Evolutionary conservation across 768 basidiomycete genomes (phyloP).

Genomic region (Phallus indusiatus): DNA sequence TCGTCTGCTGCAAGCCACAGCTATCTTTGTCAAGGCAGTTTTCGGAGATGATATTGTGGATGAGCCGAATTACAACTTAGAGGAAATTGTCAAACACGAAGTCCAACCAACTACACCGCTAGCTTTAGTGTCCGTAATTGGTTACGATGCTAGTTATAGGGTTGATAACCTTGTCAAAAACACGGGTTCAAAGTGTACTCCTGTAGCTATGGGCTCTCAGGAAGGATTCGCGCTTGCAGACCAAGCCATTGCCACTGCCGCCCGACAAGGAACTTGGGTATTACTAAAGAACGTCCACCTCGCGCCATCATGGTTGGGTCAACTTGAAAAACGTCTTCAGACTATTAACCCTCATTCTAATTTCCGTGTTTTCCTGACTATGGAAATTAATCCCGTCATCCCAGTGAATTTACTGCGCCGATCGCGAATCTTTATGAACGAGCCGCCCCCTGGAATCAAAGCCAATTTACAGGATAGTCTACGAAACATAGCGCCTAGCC

Average conservation of each 20-base stretch:
- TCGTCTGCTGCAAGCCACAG: conserved; percentile 76
- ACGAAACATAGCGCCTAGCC: conserved; percentile 56
- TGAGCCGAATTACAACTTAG: conserved; percentile 68
- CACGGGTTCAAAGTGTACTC: conserved; percentile 65
- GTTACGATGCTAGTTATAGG: conserved; percentile 97
- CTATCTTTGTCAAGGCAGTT: conserved; percentile 60
- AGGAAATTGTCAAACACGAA: conserved; percentile 69
- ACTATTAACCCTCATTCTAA: conserved; percentile 79
- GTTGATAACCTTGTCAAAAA: conserved; percentile 82
- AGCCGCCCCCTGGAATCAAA: conserved; percentile 94
- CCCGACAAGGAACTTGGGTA: conserved; percentile 92
- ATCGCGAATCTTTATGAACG: conserved; percentile 96
- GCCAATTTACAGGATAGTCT: conserved; percentile 92
- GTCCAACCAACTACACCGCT: conserved; percentile 74
- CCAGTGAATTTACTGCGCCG: conserved; percentile 95
- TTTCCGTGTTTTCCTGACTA: conserved; percentile 96
- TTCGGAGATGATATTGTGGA: conserved; percentile 75
- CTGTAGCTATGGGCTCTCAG: conserved; percentile 97
- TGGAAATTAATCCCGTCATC: conserved; percentile 93
- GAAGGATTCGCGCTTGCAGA: conserved; percentile 96
- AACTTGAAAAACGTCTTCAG: conserved; percentile 93
- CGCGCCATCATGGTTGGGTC: conserved; percentile 90
- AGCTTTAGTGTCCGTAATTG: conserved; percentile 86
- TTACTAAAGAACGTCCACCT: conserved; percentile 96
- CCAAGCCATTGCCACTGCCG: conserved; percentile 88